phyloP scores from a whole-genome alignment of 495 filamentous ascomycete species.

The Trichoderma reesei region DNA sequence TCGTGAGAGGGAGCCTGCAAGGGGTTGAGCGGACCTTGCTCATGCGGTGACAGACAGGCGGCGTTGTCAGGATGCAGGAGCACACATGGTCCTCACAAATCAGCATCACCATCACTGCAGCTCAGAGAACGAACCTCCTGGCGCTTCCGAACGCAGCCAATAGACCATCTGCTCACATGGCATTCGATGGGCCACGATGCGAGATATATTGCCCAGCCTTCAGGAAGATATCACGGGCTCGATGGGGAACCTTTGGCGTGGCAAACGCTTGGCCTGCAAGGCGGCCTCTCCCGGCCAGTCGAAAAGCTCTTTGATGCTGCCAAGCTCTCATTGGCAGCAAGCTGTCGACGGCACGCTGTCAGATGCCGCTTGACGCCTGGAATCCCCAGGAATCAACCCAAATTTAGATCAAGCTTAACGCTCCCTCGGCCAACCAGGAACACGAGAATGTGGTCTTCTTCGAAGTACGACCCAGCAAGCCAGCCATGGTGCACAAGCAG shows the following conservation, averaged over 20 bases:
- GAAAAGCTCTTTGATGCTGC: neutral
- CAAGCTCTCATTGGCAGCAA: neutral
- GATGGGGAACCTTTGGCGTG: neutral
- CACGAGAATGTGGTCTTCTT: neutral
- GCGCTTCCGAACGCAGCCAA: neutral
- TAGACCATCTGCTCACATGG: neutral
- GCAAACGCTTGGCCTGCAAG: neutral
- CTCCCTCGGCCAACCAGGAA: neutral
- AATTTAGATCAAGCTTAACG: constrained; percentile 7
- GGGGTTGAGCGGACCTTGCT: neutral
- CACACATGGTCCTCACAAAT: neutral
- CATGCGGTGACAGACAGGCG: neutral
- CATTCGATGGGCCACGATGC: neutral
- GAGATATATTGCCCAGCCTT: neutral
- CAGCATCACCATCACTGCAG: neutral
- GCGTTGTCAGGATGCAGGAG: neutral
- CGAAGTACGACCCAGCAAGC: neutral
- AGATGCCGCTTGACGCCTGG: neutral
- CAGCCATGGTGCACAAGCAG: neutral
- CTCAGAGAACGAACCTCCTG: neutral
- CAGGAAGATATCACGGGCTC: neutral
- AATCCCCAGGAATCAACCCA: neutral
- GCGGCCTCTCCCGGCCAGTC: neutral
- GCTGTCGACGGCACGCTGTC: neutral
- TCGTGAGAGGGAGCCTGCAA: neutral